phyloP scores from a whole-genome alignment of 2,329 filamentous ascomycete species.

The Calonectria pseudoreteaudii region DNA sequence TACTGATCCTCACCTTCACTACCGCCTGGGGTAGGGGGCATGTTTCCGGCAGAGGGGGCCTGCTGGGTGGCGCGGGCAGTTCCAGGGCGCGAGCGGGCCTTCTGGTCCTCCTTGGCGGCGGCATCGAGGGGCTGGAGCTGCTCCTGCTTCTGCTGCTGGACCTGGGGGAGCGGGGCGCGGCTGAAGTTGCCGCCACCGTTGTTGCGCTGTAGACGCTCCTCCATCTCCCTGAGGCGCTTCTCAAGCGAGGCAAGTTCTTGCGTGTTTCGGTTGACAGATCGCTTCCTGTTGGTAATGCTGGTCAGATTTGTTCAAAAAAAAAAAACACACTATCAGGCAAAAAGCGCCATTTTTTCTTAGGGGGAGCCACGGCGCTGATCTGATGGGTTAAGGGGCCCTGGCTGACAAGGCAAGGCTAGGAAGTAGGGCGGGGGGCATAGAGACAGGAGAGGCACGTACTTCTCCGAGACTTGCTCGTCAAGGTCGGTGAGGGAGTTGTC shows the following conservation, averaged over 20 bases:
- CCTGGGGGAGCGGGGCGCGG: constrained; percentile 34
- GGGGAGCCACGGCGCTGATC: background rate
- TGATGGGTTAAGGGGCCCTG: constrained; percentile 2
- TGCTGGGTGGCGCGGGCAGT: constrained; percentile 64
- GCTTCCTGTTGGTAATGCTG: constrained; percentile 71
- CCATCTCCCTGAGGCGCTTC: constrained; percentile 84
- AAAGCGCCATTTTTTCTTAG: background rate
- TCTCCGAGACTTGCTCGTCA: constrained; percentile 80
- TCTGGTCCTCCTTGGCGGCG: constrained; percentile 44
- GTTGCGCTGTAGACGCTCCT: constrained; percentile 74
- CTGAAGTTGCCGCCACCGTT: constrained; percentile 28
- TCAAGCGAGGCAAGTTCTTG: constrained; percentile 89
- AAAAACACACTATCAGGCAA: background rate
- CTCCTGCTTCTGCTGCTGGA: constrained; percentile 37
- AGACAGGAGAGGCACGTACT: constrained; percentile 67
- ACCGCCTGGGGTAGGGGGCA: constrained; percentile 70
- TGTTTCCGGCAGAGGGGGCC: constrained; percentile 65
- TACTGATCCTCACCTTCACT: constrained; percentile 68
- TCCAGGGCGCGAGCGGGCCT: constrained; percentile 64
- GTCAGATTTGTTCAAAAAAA: background rate
- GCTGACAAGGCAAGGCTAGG: background rate
- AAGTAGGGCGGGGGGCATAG: constrained; percentile 1
- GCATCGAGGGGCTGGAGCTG: constrained; percentile 31
- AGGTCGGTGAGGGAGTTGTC: constrained; percentile 82
- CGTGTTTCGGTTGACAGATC: constrained; percentile 78